Base-by-base conservation (phyloP, 2,329 filamentous ascomycete species). In the Claviceps cyperi region DNA sequence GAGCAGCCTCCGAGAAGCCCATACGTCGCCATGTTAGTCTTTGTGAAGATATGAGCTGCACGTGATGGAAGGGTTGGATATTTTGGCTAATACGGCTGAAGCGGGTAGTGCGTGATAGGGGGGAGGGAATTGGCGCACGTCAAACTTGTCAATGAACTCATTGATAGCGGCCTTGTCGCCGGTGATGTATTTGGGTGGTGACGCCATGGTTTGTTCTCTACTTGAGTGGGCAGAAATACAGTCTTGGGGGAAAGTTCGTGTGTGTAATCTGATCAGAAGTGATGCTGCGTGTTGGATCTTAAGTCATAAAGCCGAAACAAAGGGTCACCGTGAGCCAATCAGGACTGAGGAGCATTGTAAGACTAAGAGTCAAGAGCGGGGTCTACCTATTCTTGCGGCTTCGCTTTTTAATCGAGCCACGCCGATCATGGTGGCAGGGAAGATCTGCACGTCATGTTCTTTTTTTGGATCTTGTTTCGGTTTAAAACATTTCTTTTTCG, bases 81-180 rank as follows among this genome's bases (percentile, higher is more conserved):
- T 32, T 32, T 9, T 32, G 9, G 28, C 28, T 32, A 32, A 32
- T 11, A 32, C 28, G 22, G 28, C 40, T 19, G 14, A 22, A 21
- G 22, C n/a, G n/a, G 38, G 24, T 15, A 15, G 38, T 35, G 36
- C 14, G 46, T 9, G n/a, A 7, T 19, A n/a, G 22, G 21, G 3
- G 5, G 11, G 19, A n/a, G 14, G 32, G 21, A 43, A 46, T 62
- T 60, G 61, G 68, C 88, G 69, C 69, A 95, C 92, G 73, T 98
- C 92, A 63, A 96, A 98, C 63, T 80, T 80, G 68, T 87, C 83
- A 53, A 98, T 73, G 64, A 98, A 98, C 48, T 84, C 81, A 47
- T 83, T 78, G 58, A 96, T 86, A 43, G 78, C 86, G 52, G 77
- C 72, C 55, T 77, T 76, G 62, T 97, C 81, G 64, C 90, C 90